Base-by-base conservation (phyloP, 371 early-diverging fungal species). In the Mortierella sp. region DNA sequence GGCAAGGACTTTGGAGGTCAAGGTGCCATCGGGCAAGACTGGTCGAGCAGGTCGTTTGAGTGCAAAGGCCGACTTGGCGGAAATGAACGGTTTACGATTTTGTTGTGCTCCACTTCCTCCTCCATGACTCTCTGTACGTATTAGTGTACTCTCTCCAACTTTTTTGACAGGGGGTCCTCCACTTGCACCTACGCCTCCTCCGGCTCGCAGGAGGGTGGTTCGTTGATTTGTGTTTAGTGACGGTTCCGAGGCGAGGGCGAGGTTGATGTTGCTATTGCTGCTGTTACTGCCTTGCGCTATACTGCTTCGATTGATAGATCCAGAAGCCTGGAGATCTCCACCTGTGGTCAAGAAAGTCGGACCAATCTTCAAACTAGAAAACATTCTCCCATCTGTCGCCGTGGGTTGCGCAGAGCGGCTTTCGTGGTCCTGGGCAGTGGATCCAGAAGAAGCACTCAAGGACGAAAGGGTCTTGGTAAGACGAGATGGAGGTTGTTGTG, bases 31-130 rank as follows among this genome's bases (percentile, higher is more conserved):
- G 0, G 66, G 72, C 1, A 72, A 57, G 4, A 60, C 73, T 0
- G 72, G 58, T 11, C 79, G 68, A 4, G 56, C 59, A 0, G 66
- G 43, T 29, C 68, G 68, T 53, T 79, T 72, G 18, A 68, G 19
- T 5, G 65, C 23, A 1, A 62, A 56, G 12, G 56, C 21, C 14
- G 72, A 46, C 37, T 76, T 76, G 12, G 55, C 23, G 14, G 23
- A 48, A 43, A 59, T 28, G 21, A 70, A 60, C 23, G 64, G 68
- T 37, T 62, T 66, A 7, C 76, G 68, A 9, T 1, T 19, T 7
- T 48, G n/a, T 0, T 59, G 23, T n/a, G n/a, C n/a, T n/a, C n/a
- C n/a, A n/a, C n/a, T n/a, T n/a, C n/a, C n/a, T n/a, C n/a, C n/a
- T 7, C 25, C 19, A 15, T 66, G 68, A 48, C 37, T 44, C 0